Evolutionary conservation across 495 filamentous ascomycete species (phyloP).

Genomic region (Penicillium ucsense): DNA sequence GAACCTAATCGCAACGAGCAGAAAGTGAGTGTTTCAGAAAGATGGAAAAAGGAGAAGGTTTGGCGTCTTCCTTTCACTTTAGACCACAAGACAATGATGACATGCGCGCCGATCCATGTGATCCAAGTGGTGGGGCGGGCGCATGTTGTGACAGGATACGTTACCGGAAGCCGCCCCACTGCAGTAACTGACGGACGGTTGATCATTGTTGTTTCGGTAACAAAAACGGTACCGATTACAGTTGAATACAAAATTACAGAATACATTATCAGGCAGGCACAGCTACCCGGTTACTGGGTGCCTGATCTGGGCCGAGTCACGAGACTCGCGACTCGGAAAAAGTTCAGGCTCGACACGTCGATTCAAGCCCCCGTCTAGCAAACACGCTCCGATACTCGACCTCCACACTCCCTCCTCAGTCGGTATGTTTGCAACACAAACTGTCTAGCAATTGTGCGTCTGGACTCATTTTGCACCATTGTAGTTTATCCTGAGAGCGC

Average conservation of each 20-base stretch:
- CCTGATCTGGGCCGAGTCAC: constrained; percentile 11
- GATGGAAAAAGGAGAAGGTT: background rate
- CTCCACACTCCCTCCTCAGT: background rate
- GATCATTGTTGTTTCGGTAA: background rate
- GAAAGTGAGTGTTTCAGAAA: background rate
- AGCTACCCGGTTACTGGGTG: background rate
- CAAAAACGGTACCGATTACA: background rate
- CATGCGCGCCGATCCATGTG: constrained; percentile 8
- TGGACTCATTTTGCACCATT: background rate
- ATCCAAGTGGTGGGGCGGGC: constrained; percentile 10
- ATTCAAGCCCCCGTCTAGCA: constrained; percentile 1
- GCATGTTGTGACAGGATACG: constrained; percentile 5
- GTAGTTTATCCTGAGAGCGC: background rate
- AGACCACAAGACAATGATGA: constrained; percentile 13
- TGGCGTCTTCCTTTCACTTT: constrained; percentile 7
- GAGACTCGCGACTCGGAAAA: constrained; percentile 21
- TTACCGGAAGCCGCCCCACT: background rate
- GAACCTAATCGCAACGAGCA: background rate
- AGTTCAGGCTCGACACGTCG: constrained; percentile 15
- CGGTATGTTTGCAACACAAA: background rate
- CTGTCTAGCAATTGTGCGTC: too few species aligned
- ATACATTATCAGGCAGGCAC: too few species aligned
- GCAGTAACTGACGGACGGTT: too few species aligned
- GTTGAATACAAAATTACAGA: too few species aligned
- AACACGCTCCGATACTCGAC: background rate